Evolutionary conservation across 2,329 filamentous ascomycete species (phyloP).

Genomic region (Fusarium continuum): DNA sequence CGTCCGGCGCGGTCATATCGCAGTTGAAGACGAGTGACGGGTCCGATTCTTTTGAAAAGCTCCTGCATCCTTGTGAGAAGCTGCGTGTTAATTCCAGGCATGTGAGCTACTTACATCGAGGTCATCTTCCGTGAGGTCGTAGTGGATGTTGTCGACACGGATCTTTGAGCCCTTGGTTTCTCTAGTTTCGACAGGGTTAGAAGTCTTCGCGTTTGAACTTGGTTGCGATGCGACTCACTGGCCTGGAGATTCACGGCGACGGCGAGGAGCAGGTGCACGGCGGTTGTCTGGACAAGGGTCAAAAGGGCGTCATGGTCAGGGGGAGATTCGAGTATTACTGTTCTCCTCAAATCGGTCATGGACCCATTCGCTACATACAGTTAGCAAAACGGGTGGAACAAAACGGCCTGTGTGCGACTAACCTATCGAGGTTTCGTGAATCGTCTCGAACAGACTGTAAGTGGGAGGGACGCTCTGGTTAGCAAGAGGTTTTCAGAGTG

Average conservation of each 20-base stretch:
- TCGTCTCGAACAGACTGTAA: slow-evolving; percentile 70
- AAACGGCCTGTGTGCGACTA: slow-evolving; percentile 44
- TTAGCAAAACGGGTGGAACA: slow-evolving; percentile 16
- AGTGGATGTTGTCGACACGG: slow-evolving; percentile 89
- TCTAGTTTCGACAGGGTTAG: slow-evolving; percentile 47
- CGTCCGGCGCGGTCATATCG: slow-evolving; percentile 89
- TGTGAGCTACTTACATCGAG: slow-evolving; percentile 67
- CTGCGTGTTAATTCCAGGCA: background rate
- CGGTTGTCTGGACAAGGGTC: slow-evolving; percentile 49
- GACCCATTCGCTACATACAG: slow-evolving; percentile 79
- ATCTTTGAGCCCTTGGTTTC: slow-evolving; percentile 72
- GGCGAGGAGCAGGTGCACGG: slow-evolving; percentile 53
- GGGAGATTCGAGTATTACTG: slow-evolving; percentile 53
- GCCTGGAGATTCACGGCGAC: slow-evolving; percentile 56
- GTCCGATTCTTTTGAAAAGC: slow-evolving; percentile 81
- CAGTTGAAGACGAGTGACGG: slow-evolving; percentile 73
- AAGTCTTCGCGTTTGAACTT: slow-evolving; percentile 11
- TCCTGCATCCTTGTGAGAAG: slow-evolving; percentile 63
- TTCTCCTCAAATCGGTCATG: slow-evolving; percentile 89
- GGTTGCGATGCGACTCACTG: slow-evolving; percentile 44
- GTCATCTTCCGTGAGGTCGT: slow-evolving; percentile 87
- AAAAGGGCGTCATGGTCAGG: slow-evolving; percentile 24
- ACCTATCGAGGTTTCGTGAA: slow-evolving; percentile 76
- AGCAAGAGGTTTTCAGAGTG: slow-evolving; percentile 51
- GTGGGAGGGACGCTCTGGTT: slow-evolving; percentile 50